These are phyloP conservation scores for Macrophomina tecta DNA, from an alignment of 2,329 filamentous ascomycete species.

Conservation along the genomic window DNA sequence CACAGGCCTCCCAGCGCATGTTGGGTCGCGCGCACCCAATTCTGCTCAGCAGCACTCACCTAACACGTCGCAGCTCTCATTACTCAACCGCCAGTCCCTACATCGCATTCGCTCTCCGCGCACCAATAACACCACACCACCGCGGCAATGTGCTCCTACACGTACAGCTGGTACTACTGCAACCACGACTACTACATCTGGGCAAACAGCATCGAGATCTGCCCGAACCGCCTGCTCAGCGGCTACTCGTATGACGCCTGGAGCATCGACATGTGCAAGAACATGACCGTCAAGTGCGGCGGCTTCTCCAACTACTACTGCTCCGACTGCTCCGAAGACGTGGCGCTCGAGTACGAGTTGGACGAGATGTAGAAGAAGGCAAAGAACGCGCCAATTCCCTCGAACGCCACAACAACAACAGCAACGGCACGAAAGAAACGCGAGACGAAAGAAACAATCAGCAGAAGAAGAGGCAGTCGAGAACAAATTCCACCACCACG, in stretches of 20 bases:
- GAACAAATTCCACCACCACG: background rate
- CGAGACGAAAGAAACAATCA: background rate
- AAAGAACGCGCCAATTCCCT: no score
- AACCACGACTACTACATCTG: slow-evolving; percentile 57
- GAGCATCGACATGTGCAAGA: slow-evolving; percentile 56
- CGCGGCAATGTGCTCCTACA: slow-evolving; percentile 52
- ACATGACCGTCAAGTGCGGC: slow-evolving; percentile 48
- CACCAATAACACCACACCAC: background rate
- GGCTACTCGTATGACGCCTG: slow-evolving; percentile 56
- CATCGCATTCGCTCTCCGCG: background rate
- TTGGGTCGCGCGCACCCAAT: background rate
- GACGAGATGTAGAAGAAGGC: slow-evolving; percentile 43
- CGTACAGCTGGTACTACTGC: slow-evolving; percentile 56
- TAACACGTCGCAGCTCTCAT: slow-evolving; percentile 6
- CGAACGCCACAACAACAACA: background rate
- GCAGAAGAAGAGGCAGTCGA: background rate
- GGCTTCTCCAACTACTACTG: slow-evolving; percentile 55
- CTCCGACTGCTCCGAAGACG: slow-evolving; percentile 51
- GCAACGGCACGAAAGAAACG: background rate
- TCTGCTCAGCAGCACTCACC: background rate
- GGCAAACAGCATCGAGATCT: slow-evolving; percentile 53
- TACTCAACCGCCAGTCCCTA: no score
- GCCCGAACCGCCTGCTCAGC: slow-evolving; percentile 51
- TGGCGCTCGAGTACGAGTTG: slow-evolving; percentile 49
- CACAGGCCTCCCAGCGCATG: background rate